Evolutionary conservation across 805 yeast genomes (phyloP).

Genomic region (Yarrowia porcina): DNA sequence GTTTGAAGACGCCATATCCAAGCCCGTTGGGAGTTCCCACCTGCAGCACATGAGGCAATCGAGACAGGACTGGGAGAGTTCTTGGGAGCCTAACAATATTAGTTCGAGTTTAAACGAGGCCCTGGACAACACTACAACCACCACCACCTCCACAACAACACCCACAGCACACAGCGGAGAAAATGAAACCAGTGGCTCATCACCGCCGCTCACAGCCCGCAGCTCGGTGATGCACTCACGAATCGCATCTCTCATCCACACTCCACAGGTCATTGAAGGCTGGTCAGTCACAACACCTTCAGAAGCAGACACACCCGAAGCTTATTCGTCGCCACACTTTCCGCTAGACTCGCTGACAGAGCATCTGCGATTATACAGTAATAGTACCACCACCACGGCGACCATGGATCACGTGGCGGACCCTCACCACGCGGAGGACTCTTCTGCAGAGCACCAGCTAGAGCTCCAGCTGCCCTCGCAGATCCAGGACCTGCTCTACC

Average conservation of each 20-base stretch:
- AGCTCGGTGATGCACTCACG: conserved; percentile 10
- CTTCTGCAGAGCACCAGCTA: conserved; percentile 1
- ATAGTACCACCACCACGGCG: background rate
- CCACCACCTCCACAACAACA: background rate
- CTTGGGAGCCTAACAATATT: background rate
- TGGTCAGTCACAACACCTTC: conserved; percentile 10
- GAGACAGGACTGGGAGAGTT: background rate
- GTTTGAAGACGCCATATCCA: background rate
- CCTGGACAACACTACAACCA: background rate
- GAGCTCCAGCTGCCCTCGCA: background rate
- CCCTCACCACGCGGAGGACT: background rate
- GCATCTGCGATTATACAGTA: conserved; percentile 23
- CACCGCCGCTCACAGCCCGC: background rate
- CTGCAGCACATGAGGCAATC: background rate
- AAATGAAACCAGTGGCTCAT: background rate
- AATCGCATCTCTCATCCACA: conserved; percentile 3
- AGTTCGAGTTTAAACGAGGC: background rate
- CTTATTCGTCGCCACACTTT: conserved; percentile 25
- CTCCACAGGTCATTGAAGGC: conserved; percentile 14
- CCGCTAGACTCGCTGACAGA: conserved; percentile 22
- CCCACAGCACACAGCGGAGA: background rate
- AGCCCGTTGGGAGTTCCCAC: background rate
- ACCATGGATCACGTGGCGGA: conserved; percentile 17
- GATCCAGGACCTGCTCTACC: conserved; percentile 11
- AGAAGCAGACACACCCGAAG: conserved; percentile 8